Percentiles rank a stretch among this genome's conserved stretches.
Evolutionary conservation across 768 basidiomycete species (phyloP).

Genomic region (Tulasnella sp.): DNA sequence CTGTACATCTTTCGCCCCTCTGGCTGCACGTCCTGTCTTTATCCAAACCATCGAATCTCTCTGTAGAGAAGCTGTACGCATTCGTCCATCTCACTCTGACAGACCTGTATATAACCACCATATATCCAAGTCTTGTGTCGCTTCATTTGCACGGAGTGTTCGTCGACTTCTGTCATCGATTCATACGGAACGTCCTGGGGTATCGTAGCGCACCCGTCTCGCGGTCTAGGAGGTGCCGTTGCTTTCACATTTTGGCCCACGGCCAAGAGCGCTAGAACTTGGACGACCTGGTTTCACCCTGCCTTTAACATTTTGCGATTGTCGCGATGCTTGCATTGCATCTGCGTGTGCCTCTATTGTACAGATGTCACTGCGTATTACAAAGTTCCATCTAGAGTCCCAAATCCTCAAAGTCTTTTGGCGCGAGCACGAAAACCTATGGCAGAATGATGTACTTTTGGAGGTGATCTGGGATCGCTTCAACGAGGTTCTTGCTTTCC

Average conservation of each 20-base stretch:
- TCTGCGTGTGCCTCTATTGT: background rate
- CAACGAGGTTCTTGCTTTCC: slow-evolving; percentile 67
- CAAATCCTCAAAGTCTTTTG: background rate
- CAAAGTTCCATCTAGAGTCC: background rate
- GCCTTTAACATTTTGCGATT: background rate
- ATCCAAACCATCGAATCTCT: slow-evolving; percentile 3
- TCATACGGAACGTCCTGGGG: too few species aligned
- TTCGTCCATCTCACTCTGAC: slow-evolving; percentile 2
- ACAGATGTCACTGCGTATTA: background rate
- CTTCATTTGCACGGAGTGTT: background rate
- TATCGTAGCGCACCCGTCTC: too few species aligned
- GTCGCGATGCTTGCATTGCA: background rate
- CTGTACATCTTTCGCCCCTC: slow-evolving; percentile 9
- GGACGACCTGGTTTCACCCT: too few species aligned
- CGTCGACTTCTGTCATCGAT: background rate
- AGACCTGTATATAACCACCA: background rate
- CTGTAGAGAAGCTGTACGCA: background rate
- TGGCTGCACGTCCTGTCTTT: background rate
- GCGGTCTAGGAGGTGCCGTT: too few species aligned
- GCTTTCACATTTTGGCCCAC: too few species aligned
- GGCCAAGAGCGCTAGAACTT: too few species aligned
- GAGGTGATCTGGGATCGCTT: slow-evolving; percentile 75
- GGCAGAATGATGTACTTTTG: slow-evolving; percentile 88
- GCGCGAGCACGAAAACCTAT: slow-evolving; percentile 37
- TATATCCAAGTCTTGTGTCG: background rate